These are phyloP conservation scores for Boletus speciosus DNA, from an alignment of 768 basidiomycete genomes.

Conservation along the genomic window DNA sequence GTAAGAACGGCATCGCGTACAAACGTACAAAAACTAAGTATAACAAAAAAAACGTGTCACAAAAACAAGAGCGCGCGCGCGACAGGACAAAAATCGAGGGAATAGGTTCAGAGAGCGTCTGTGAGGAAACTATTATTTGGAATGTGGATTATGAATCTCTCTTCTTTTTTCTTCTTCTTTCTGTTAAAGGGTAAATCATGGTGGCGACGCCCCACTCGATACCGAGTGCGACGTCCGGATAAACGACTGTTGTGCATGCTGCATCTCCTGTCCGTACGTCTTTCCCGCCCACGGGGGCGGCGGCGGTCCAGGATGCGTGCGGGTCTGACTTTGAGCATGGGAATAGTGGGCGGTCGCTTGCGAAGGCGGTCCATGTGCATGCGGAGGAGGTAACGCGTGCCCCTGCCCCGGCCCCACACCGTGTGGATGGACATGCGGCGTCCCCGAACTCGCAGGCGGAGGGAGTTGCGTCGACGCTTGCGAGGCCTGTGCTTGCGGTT, in stretches of 20 bases:
- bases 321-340: constrained; percentile 5
- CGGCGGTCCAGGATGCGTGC: constrained; percentile 20
- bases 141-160: not conserved
- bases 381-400: constrained; percentile 7
- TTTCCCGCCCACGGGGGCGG: constrained; percentile 26
- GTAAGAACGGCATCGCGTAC: not conserved
- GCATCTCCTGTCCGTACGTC: constrained; percentile 22
- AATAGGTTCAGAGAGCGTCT: not conserved
- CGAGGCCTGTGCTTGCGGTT: constrained; percentile 4
- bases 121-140: not conserved
- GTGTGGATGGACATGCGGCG: constrained; percentile 15
- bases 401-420: not conserved
- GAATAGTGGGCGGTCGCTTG: constrained; percentile 10
- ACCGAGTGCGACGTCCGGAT: constrained; percentile 44
- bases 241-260: constrained; percentile 45
- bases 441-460: constrained; percentile 5
- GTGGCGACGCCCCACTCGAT: constrained; percentile 36
- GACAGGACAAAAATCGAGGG: not conserved
- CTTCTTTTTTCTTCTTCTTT: not conserved
- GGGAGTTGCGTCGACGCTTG: constrained; percentile 12
- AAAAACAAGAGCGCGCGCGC: not conserved
- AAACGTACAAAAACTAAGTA: too few relatives aligned
- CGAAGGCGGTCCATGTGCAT: constrained; percentile 4
- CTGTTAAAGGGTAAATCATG: constrained; percentile 1
- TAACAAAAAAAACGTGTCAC: not conserved